These are phyloP conservation scores for Macrophomina pseudophaseolina DNA, from an alignment of 2,329 filamentous ascomycete genomes.

Conservation along the genomic window DNA sequence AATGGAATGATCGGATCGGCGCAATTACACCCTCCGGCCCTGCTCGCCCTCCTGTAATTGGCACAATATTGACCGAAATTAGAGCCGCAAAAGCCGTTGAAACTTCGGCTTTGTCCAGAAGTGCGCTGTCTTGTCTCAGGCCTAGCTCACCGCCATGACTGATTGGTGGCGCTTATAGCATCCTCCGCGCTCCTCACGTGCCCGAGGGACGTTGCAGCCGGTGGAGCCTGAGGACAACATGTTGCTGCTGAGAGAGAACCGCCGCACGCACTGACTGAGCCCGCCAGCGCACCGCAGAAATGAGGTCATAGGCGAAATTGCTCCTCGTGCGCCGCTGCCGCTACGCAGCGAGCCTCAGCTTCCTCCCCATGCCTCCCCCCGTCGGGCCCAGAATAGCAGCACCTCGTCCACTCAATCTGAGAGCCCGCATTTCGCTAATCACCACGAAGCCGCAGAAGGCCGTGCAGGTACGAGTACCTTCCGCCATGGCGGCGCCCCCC, in stretches of 20 bases:
- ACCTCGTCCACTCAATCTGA: conserved; percentile 17
- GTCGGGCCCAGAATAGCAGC: conserved; percentile 14
- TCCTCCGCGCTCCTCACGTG: conserved; percentile 1
- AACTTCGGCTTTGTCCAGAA: conserved; percentile 10
- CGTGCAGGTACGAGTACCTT: neutral
- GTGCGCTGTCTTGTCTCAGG: conserved; percentile 24
- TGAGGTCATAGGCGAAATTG: conserved; percentile 24
- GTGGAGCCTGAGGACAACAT: conserved; percentile 13
- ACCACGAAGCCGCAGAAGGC: neutral
- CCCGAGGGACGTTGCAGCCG: neutral
- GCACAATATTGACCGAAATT: conserved; percentile 24
- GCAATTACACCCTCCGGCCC: conserved; percentile 17
- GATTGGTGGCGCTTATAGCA: conserved; percentile 23
- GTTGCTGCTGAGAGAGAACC: neutral
- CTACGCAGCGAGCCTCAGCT: neutral
- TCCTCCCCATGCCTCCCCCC: neutral
- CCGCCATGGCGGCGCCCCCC: neutral
- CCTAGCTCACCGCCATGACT: conserved; percentile 22
- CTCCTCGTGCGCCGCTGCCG: conserved; percentile 9
- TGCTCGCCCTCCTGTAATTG: conserved; percentile 14
- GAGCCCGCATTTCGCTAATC: conserved; percentile 1
- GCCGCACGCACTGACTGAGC: conserved; percentile 4
- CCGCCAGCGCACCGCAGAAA: conserved; percentile 10
- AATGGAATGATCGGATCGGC: conserved; percentile 21
- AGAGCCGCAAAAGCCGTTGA: conserved; percentile 24